phyloP scores from a whole-genome alignment of 345 rosid genomes.

The Rhizophora mangle region DNA sequence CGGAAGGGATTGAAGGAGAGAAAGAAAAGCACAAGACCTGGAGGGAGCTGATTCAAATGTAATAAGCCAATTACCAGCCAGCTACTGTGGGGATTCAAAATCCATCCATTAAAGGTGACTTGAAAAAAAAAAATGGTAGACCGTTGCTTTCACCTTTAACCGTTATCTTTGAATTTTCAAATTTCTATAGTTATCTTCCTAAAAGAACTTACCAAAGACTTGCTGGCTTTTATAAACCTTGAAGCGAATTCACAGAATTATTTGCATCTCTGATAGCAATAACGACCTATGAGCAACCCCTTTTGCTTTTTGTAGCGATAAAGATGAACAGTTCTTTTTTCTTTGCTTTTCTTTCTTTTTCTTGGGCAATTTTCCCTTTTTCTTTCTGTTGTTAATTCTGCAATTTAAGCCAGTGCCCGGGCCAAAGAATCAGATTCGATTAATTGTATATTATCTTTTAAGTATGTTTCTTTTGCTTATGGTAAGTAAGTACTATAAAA shows the following conservation, averaged over 20 bases:
- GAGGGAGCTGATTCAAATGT: slow-evolving; percentile 49
- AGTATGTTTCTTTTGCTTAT: slow-evolving; percentile 23
- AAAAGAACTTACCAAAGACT: slow-evolving; percentile 9
- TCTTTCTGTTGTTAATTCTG: slow-evolving; percentile 18
- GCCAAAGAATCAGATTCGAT: slow-evolving; percentile 17
- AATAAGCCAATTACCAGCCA: slow-evolving; percentile 7
- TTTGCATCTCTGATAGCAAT: slow-evolving; percentile 28
- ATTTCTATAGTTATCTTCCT: slow-evolving; percentile 21
- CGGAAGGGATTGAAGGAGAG: slow-evolving; percentile 10
- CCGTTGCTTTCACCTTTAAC: slow-evolving; percentile 45
- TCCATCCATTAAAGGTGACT: slow-evolving; percentile 37
- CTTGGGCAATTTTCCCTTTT: slow-evolving; percentile 10
- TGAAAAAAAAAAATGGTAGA: slow-evolving; percentile 17
- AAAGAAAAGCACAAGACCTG: slow-evolving; percentile 17
- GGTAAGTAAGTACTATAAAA: slow-evolving; percentile 7
- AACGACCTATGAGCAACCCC: slow-evolving; percentile 40
- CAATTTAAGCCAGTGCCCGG: slow-evolving; percentile 27
- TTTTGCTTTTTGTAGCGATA: slow-evolving; percentile 47
- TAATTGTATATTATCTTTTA: slow-evolving; percentile 2
- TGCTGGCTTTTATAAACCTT: slow-evolving; percentile 12
- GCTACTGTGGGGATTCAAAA: slow-evolving; percentile 47
- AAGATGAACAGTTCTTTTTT: slow-evolving; percentile 28
- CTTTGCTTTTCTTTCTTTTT: slow-evolving; percentile 12
- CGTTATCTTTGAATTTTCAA: slow-evolving; percentile 39
- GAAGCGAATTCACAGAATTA: slow-evolving; percentile 28